A percentile compares a stretch with the other conserved stretches of the same genome.
These are phyloP conservation scores for Flammula alnicola DNA, from an alignment of 1,284 basidiomycete species.

Conservation along the genomic window DNA sequence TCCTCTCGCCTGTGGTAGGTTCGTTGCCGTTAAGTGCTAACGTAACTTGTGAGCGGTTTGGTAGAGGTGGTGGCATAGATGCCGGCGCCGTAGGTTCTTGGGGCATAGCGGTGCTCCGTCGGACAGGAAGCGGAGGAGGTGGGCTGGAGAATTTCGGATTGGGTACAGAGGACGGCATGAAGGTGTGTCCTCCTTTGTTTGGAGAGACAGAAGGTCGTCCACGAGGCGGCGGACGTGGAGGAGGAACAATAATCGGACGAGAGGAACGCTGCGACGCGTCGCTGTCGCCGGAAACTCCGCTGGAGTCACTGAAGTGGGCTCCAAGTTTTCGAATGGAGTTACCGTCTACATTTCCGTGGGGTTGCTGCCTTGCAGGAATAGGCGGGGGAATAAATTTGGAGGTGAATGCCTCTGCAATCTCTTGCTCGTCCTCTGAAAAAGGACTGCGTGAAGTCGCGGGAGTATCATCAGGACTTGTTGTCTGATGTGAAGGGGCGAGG, in stretches of 20 bases:
- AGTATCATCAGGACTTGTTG: constrained; percentile 6
- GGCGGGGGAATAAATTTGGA: constrained; percentile 27
- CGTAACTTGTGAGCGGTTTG: constrained; percentile 20
- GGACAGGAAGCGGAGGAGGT: constrained; percentile 27
- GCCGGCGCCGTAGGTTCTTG: constrained; percentile 25
- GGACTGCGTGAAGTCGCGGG: constrained; percentile 21
- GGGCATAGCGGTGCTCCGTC: constrained; percentile 30
- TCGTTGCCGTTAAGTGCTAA: constrained; percentile 8
- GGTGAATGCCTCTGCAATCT: constrained; percentile 7
- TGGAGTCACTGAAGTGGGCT: constrained; percentile 30
- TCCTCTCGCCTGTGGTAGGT: constrained; percentile 43
- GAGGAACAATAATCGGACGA: constrained; percentile 14
- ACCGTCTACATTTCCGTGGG: constrained; percentile 15
- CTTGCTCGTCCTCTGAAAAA: constrained; percentile 29
- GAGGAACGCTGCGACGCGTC: constrained; percentile 17
- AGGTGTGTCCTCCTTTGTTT: constrained; percentile 13
- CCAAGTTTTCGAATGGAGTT: constrained; percentile 21
- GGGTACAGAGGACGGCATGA: constrained; percentile 20
- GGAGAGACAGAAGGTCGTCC: constrained; percentile 18
- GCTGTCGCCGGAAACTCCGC: constrained; percentile 37
- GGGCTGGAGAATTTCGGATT: constrained; percentile 10
- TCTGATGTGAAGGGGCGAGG: constrained; percentile 11
- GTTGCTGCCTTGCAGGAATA: constrained; percentile 29
- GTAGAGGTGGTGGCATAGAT: constrained; percentile 27
- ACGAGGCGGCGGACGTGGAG: constrained; percentile 23